A percentile compares a stretch with the other conserved stretches of the same genome.
Evolutionary conservation across 805 yeast species (phyloP).

Genomic region (Candida suzukii): DNA sequence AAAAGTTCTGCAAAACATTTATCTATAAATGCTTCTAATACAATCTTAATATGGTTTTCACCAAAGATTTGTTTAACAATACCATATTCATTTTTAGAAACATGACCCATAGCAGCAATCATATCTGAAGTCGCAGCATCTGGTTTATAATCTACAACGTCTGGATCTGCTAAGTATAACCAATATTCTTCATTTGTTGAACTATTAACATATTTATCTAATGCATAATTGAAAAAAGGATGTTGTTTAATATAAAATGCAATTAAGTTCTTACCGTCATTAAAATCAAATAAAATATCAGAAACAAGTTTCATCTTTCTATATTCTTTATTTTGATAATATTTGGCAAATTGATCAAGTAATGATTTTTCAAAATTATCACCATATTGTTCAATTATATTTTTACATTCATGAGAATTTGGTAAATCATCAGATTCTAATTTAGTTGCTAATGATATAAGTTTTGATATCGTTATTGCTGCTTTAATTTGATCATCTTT

Average conservation of each 20-base stretch:
- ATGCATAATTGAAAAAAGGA: constrained; percentile 49
- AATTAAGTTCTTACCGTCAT: constrained; percentile 78
- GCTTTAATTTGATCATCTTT: constrained; percentile 53
- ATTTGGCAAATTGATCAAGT: constrained; percentile 62
- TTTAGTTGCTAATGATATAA: constrained; percentile 58
- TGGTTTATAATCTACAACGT: constrained; percentile 36
- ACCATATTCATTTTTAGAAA: constrained; percentile 65
- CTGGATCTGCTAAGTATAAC: constrained; percentile 55
- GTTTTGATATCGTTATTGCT: constrained; percentile 61
- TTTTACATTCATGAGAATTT: constrained; percentile 27
- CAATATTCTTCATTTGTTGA: constrained; percentile 37
- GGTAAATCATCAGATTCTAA: constrained; percentile 49
- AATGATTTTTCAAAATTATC: constrained; percentile 69
- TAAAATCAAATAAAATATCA: constrained; percentile 66
- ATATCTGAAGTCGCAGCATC: constrained; percentile 47
- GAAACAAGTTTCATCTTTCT: constrained; percentile 73
- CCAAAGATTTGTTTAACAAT: constrained; percentile 69
- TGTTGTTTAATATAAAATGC: constrained; percentile 78
- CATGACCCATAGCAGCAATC: constrained; percentile 48
- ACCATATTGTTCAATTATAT: constrained; percentile 60
- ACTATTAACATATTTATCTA: constrained; percentile 31
- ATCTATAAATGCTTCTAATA: constrained; percentile 62
- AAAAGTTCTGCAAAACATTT: constrained; percentile 71
- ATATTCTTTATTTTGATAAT: constrained; percentile 64
- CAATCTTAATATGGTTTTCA: constrained; percentile 45